Evolutionary conservation across 2,329 filamentous ascomycete species (phyloP), one percentile per base, ranked within the genome.

Genomic region (Colletotrichum kahawae): DNA sequence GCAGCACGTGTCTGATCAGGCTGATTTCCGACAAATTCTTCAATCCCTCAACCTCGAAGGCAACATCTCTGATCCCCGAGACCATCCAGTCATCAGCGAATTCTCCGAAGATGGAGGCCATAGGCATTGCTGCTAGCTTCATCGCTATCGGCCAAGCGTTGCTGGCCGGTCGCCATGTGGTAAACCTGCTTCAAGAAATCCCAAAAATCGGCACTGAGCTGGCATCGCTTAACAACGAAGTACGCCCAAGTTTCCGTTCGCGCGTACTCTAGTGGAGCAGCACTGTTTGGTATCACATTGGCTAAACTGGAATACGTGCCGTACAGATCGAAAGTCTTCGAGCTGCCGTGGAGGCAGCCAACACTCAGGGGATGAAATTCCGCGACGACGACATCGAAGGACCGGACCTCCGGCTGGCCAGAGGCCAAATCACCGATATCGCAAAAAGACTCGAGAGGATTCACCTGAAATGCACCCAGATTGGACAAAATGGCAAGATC

Each of bases 81-180:
- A 31, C 29, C 0, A 34, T 4, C 56, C 14, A 60, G 27, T 1
- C 3, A 3, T 27, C 0, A 38, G 18, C 13, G 6, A 24, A 24
- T 27, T 1, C 16, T 57, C 2, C 1, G 0, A 4, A 9, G 1
- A 67, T 77, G 75, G 73, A 77, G 12, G 73, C 64, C 2, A 13
- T 76, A 16, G 69, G 76, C 10, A 70, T 57, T 5, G 70, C 68
- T 7, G 76, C 76, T 16, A 77, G 76, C 24, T 63, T 76, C 27
- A 71, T 74, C 16, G 76, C 64, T 33, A 76, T 77, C 24, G 74
- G 57, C 16, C 76, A 77, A 43, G 74, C 70, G 5, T 13, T 77
- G 4, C 4, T 13, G 3, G 21, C 38, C 2, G 66, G 33, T 8
- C 33, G 57, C 3, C 43, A 74, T 29, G 56, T 64, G 5, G 27